Base-by-base conservation (phyloP, 495 filamentous ascomycete species). In the Podospora australis region DNA sequence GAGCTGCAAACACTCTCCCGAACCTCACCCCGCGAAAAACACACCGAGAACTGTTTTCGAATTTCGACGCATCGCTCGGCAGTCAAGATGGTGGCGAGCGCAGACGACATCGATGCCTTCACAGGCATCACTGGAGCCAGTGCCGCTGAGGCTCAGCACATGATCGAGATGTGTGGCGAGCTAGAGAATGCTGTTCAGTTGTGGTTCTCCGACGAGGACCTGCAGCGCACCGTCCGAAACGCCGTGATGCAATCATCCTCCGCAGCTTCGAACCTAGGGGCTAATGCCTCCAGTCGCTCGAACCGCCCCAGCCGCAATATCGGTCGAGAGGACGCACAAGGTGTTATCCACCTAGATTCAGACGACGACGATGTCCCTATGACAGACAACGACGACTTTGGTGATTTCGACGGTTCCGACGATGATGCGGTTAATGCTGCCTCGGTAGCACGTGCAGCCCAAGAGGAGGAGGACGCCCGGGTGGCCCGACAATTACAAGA, bases 401-500 rank as follows among this genome's bases (percentile, higher is more conserved):
- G 50, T 11, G n/a, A n/a, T n/a, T n/a, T n/a, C n/a, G n/a, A n/a
- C n/a, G 60, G 56, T 30, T 46, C 10, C 17, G 56, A 62, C 36
- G 57, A 58, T 20, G 64, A 63, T 13, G 58, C 60, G 3, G 60
- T 46, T 1, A 57, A 53, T 2, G 66, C 66, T 8, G 70, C 64
- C 29, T 60, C 60, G 6, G 64, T 73, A 14, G 70, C 65, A 9
- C 61, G 66, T 46, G 63, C 46, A 35, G 74, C 69, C 9, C 70
- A 70, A 44, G 69, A 80, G 39, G 92, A 96, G 53, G 88, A 94
- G 56, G 92, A 98, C 68, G 92, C 90, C 35, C 92, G 88, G 9
- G 87, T 97, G 79, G 92, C 92, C 6, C 79, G 87, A 55, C 79
- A 87, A 34, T 62, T 98, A 36, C 94, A 97, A 58, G 87, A 97